Base-by-base conservation (phyloP, 768 basidiomycete species). In the Rhodotorula toruloides region DNA sequence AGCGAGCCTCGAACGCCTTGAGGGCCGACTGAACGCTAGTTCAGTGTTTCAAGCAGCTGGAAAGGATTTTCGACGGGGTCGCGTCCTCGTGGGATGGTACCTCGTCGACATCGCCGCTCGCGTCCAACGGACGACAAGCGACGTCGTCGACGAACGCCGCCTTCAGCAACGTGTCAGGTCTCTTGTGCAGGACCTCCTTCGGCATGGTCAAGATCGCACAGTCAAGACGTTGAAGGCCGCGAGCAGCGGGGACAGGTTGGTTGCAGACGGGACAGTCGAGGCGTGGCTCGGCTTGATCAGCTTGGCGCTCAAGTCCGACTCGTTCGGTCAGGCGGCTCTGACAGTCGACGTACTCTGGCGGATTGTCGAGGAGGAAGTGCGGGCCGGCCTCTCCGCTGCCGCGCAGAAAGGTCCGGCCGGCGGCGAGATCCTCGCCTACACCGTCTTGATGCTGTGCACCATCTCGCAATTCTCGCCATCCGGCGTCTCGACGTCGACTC, bases 281-380 rank as follows among this genome's bases (percentile, higher is more conserved):
- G 70, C 87, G 25, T 94, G 91, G 92, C 80, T 90, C 54, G 84
- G 83, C 43, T 73, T 91, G 29, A 80, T 88, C 42, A 84, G 89
- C 70, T 72, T 88, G n/a, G 74, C 83, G 11, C 57, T 72, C 34
- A 75, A 73, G 25, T 1, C 19, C 21, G 29, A 27, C 21, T 43
- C 61, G 10, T 58, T 63, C 22, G 22, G 44, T 8, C 8, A 16
- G 19, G 44, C 13, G 8, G 44, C 22, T 11, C 21, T 21, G 10
- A 9, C 12, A 12, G 21, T 25, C 13, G 22, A 9, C n/a, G 7
- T 39, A 11, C 37, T 76, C 14, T 65, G 72, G 65, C n/a, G 40
- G 16, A 46, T 65, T n/a, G 60, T 76, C 17, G 48, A 66, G 8
- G 61, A 65, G 1, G 49, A 55, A 40, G 53, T 46, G n/a, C 8